Base-by-base conservation (phyloP, 257 asterid species). In the Nyctanthes arbortristis region DNA sequence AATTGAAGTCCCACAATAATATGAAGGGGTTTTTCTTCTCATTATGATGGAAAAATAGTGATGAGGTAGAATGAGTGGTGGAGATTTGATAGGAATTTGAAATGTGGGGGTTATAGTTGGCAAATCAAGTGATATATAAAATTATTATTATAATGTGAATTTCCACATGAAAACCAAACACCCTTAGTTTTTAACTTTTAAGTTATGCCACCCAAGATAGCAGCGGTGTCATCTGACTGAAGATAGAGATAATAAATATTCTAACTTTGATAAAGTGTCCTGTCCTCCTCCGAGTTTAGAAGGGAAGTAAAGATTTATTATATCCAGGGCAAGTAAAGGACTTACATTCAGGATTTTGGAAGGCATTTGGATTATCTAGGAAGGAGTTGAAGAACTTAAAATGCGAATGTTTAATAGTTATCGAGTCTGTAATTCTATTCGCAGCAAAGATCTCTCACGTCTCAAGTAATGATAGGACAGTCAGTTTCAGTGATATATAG, bases 381-480 rank as follows among this genome's bases (percentile, higher is more conserved):
- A 49, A 11, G 39, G 28, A 54, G 33, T 5, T 4, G n/a, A 54
- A 16, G 31, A 73, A 59, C 45, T 34, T 16, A 63, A 30, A 63
- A 49, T 65, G 73, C 67, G 62, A 52, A 32, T 55, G 29, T 31
- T 65, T 25, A 56, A n/a, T n/a, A 5, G n/a, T 14, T 43, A 37
- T 45, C 4, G 4, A 5, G 6, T 5, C n/a, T n/a, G 14, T 45
- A 14, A 10, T 45, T 2, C 45, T 1, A 16, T 37, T 37, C 13
- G 45, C 10, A 37, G 13, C 13, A 16, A 37, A 11, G 45, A 45
- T 14, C 55, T 45, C 25, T 45, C 55, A 39, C 5, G 14, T 45
- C 24, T n/a, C 55, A 45, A 45, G 55, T 45, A 45, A 45, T n/a
- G 25, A 14, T 22, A 45, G n/a, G n/a, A n/a, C 24, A 45, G 55